These are phyloP conservation scores for Aspergillus luchuensis DNA, from an alignment of 2,329 filamentous ascomycete species.

Conservation along the genomic window DNA sequence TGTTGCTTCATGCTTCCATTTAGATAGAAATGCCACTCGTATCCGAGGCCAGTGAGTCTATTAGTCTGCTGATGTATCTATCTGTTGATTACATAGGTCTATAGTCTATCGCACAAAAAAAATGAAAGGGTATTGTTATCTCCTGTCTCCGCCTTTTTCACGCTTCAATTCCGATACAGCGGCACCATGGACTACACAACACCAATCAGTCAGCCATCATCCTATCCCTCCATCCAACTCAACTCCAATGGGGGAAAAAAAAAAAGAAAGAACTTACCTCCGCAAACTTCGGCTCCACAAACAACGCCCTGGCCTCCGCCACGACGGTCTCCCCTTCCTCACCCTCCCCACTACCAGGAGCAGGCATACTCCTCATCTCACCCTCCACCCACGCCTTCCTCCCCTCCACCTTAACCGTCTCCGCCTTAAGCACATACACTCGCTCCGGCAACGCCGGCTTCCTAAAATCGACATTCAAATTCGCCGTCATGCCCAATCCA, in stretches of 20 bases:
- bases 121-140: conserved; percentile 4
- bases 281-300: conserved; percentile 42
- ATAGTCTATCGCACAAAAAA: background rate
- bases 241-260: background rate
- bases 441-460: conserved; percentile 36
- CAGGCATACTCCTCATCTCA: conserved; percentile 24
- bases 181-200: conserved; percentile 35
- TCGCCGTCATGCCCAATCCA: conserved; percentile 41
- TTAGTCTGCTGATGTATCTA: conserved; percentile 8
- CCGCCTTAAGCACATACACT: conserved; percentile 36
- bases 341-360: conserved; percentile 1
- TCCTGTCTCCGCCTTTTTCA: conserved; percentile 2
- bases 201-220: background rate
- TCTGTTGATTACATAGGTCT: background rate
- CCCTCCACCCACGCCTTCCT: conserved; percentile 44
- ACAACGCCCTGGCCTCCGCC: conserved; percentile 41
- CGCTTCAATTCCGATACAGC: conserved; percentile 27
- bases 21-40: conserved; percentile 11
- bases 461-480: conserved; percentile 40
- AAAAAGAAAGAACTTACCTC: conserved; percentile 28
- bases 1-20: conserved; percentile 1
- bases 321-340: conserved; percentile 34
- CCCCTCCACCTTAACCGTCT: conserved; percentile 38
- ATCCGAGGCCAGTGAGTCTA: background rate
- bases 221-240: background rate